Conservation (phyloP, 2,329 filamentous ascomycete species). For the Geosmithia putterillii region DNA sequence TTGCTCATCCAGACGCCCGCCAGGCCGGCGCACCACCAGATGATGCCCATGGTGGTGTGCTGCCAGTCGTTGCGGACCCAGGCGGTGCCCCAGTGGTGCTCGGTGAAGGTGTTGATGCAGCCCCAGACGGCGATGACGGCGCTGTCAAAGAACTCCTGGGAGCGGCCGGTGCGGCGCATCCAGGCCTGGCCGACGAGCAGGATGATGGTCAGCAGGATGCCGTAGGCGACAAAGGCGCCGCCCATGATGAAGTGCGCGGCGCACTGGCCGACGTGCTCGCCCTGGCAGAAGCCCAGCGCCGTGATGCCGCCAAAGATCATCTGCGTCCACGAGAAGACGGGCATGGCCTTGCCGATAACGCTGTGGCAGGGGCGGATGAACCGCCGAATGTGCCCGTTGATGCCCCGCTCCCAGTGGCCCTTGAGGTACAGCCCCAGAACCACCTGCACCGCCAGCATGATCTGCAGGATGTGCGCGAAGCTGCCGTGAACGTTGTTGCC, state of each 20-base stretch:
- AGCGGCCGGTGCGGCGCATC: slow-evolving; percentile 70
- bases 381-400: slow-evolving; percentile 66
- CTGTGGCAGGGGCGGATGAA: slow-evolving; percentile 64
- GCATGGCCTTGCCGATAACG: slow-evolving; percentile 76
- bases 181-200: slow-evolving; percentile 81
- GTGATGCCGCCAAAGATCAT: slow-evolving; percentile 96
- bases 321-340: slow-evolving; percentile 78
- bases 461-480: slow-evolving; percentile 71
- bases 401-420: slow-evolving; percentile 75
- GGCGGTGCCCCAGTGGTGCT: slow-evolving; percentile 80
- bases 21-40: slow-evolving; percentile 94
- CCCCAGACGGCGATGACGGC: slow-evolving; percentile 88
- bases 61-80: slow-evolving; percentile 95
- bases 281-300: slow-evolving; percentile 81
- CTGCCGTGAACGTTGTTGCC: slow-evolving; percentile 63
- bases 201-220: slow-evolving; percentile 73
- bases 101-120: slow-evolving; percentile 95
- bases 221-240: slow-evolving; percentile 89
- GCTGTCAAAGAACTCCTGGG: slow-evolving; percentile 95
- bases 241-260: slow-evolving; percentile 98
- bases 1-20: slow-evolving; percentile 86
- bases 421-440: slow-evolving; percentile 76
- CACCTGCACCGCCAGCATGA: slow-evolving; percentile 66
- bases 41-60: slow-evolving; percentile 97
- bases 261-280: slow-evolving; percentile 85